A percentile compares a stretch with the other conserved stretches of the same genome.
Conservation (phyloP, 2,329 filamentous ascomycete species). For the Apiospora kogelbergensis region DNA sequence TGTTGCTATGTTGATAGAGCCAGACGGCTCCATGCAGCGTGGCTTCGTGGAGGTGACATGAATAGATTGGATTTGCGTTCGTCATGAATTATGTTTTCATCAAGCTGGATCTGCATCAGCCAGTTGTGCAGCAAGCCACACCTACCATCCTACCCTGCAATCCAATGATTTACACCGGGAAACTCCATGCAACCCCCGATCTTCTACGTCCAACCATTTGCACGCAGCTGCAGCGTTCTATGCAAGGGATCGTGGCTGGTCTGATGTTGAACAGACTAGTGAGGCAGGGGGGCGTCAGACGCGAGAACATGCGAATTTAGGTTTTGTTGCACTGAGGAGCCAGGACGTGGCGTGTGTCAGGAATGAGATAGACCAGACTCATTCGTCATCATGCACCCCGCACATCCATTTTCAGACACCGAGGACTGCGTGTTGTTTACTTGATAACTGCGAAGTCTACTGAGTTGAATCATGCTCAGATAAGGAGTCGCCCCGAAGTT, state of each 20-base stretch:
- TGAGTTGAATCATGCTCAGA: not conserved
- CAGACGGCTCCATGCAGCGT: not conserved
- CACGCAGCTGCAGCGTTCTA: not conserved
- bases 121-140: not conserved
- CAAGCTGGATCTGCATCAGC: not conserved
- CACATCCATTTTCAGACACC: not conserved
- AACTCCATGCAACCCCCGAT: not conserved
- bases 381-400: not conserved
- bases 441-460: not conserved
- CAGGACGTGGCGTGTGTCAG: not conserved
- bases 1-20: not conserved
- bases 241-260: not conserved
- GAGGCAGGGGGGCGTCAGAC: not conserved
- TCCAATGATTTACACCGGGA: not conserved
- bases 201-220: not conserved
- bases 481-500: too few species aligned
- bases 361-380: too few species aligned
- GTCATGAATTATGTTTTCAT: not conserved
- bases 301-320: not conserved
- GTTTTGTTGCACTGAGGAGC: not conserved
- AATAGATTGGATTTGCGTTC: not conserved
- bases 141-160: not conserved
- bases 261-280: not conserved
- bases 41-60: not conserved
- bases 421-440: not conserved